Percentiles rank a stretch among this genome's conserved stretches.
Conservation (phyloP, 768 basidiomycete species). For the Pleurotus tuoliensis region DNA sequence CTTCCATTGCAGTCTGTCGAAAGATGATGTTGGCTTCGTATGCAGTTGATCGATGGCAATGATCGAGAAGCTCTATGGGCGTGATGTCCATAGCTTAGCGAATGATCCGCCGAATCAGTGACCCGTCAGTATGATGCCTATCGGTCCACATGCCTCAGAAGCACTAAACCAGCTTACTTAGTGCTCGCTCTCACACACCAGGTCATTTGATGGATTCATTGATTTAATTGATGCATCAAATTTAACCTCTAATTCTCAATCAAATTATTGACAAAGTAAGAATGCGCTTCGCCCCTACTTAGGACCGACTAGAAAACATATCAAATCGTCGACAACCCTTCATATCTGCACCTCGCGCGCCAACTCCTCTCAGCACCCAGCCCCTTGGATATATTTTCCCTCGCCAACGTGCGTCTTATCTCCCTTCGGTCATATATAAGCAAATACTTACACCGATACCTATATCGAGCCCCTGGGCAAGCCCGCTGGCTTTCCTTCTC, state of each 20-base stretch:
- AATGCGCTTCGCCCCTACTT: conserved; percentile 15
- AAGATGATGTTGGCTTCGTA: no score
- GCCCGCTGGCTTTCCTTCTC: neutral
- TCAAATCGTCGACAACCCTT: conserved; percentile 18
- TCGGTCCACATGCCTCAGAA: neutral
- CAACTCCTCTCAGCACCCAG: neutral
- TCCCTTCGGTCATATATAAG: neutral
- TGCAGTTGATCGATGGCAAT: neutral
- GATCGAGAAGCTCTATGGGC: neutral
- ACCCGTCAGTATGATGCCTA: neutral
- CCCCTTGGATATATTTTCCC: neutral
- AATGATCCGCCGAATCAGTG: neutral
- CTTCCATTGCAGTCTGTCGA: no score
- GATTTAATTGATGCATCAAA: no score
- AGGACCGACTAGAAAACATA: conserved; percentile 14
- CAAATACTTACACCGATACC: neutral
- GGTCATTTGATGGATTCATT: no score
- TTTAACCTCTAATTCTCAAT: no score
- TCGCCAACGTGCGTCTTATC: neutral
- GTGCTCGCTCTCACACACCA: no score
- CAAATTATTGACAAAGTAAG: no score
- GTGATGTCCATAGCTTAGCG: neutral
- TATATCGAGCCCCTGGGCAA: neutral
- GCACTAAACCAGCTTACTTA: neutral
- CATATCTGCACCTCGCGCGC: conserved; percentile 14